phyloP scores from a whole-genome alignment of 2,329 filamentous ascomycete species.

The Penicillium sumatraense region DNA sequence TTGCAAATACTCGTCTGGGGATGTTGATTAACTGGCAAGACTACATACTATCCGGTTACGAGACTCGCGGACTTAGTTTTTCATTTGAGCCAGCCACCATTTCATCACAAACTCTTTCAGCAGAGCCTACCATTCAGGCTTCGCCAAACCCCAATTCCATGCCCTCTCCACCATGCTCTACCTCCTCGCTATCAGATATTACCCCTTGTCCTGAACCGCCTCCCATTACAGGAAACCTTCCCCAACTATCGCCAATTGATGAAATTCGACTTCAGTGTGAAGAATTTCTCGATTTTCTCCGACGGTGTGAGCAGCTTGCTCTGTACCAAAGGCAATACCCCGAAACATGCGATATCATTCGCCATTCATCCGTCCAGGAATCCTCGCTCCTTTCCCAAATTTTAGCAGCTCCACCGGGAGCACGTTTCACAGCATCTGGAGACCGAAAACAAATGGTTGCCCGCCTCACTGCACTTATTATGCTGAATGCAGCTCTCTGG shows the following conservation, averaged over 20 bases:
- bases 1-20: constrained; percentile 41
- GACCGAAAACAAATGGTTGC: constrained; percentile 46
- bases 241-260: constrained; percentile 24
- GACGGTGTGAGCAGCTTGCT: constrained; percentile 43
- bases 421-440: constrained; percentile 39
- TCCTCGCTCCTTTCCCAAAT: constrained; percentile 38
- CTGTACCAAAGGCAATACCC: constrained; percentile 30
- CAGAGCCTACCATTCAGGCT: constrained; percentile 9
- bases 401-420: constrained; percentile 36
- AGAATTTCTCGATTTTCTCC: constrained; percentile 44
- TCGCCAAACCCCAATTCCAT: constrained; percentile 14
- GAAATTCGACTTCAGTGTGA: constrained; percentile 43
- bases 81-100: constrained; percentile 32
- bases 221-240: neutral
- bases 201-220: constrained; percentile 7
- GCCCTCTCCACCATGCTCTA: constrained; percentile 29
- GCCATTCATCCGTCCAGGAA: constrained; percentile 35
- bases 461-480: constrained; percentile 40
- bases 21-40: constrained; percentile 50
- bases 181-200: constrained; percentile 19
- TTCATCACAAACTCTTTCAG: constrained; percentile 5
- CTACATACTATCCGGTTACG: constrained; percentile 46
- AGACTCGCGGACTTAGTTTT: constrained; percentile 39
- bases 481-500: constrained; percentile 46
- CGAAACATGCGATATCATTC: constrained; percentile 16